Conservation (phyloP, 2,329 filamentous ascomycete species). For the Epichloe gansuensis region DNA sequence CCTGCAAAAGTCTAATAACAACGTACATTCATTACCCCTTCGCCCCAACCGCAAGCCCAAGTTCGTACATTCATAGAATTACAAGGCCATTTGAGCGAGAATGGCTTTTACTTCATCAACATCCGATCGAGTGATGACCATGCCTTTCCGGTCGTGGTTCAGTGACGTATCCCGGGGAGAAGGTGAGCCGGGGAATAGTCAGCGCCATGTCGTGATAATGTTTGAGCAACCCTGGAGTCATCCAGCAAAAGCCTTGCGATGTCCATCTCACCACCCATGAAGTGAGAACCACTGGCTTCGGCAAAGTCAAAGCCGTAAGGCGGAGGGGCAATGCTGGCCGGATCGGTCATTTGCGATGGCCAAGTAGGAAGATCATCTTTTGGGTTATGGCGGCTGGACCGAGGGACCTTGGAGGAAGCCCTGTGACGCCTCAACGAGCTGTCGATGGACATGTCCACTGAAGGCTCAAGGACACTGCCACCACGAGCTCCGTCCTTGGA, state of each 20-base stretch:
- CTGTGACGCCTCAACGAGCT: constrained; percentile 30
- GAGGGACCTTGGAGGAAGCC: constrained; percentile 25
- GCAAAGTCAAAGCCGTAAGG: constrained; percentile 30
- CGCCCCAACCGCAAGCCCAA: neutral
- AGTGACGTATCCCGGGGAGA: constrained; percentile 10
- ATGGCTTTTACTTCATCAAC: constrained; percentile 4
- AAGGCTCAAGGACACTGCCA: constrained; percentile 38
- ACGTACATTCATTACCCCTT: too few species aligned
- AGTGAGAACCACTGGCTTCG: constrained; percentile 27
- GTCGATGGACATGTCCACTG: constrained; percentile 36
- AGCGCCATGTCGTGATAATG: constrained; percentile 13
- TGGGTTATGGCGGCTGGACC: constrained; percentile 28
- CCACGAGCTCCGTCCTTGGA: constrained; percentile 28
- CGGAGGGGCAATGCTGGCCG: constrained; percentile 14
- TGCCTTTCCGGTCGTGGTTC: constrained; percentile 12
- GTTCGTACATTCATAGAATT: constrained; percentile 1
- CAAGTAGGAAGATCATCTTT: constrained; percentile 37
- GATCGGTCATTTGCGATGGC: constrained; percentile 24
- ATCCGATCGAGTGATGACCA: constrained; percentile 9
- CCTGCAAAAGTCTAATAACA: too few species aligned
- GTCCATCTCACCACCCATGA: constrained; percentile 45
- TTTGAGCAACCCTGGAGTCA: constrained; percentile 26
- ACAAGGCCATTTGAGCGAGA: neutral
- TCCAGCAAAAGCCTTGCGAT: constrained; percentile 49
- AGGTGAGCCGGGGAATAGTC: constrained; percentile 15